Base-by-base conservation (phyloP, 2,329 filamentous ascomycete species). In the Penicillium psychrosexuale region DNA sequence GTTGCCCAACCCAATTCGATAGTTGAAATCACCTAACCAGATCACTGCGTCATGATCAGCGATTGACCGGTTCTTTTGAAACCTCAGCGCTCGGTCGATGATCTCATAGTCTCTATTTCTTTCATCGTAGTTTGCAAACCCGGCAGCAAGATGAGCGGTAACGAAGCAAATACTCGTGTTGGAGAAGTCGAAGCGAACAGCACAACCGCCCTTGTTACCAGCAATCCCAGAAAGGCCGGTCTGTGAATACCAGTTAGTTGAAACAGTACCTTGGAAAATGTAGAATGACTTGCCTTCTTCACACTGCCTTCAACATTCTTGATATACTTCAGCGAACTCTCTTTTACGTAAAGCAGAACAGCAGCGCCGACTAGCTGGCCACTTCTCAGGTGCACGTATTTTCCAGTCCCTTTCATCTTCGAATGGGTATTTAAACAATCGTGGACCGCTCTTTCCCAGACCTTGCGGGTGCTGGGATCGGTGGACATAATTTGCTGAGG, bases 401-500 rank as follows among this genome's bases (percentile, higher is more conserved):
- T 88, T 52, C 92, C 87, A 5, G 84, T 83, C 0, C 85, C 85
- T 22, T 82, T 78, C 55, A 78, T 78, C 38, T 82, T 81, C 17
- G 90, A 86, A 60, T 88, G 84, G 11, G 77, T 74, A 65, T 97
- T 97, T 37, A 99, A 75, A 13, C 87, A 90, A 43, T 79, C 80
- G 61, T 87, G 87, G 24, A 97, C 91, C 4, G 89, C 87, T 50
- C 81, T 77, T 70, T 99, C 94, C 94, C 94, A 99, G 19, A 87
- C 77, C 60, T 91, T 86, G 61, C 93, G 90, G 51, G 90, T 84
- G 3, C 86, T 85, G 1, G 94, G 94, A 69, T 99, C 93, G 57
- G 92, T 97, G 61, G 95, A 96, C 91, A 99, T 97, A 68, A 99
- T 97, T 68, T 99, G 94, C 71, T 97, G 93, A 15, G 95, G 94